Base-by-base conservation (phyloP, 2,329 filamentous ascomycete genomes). In the Sclerotinia sclerotiorum region DNA sequence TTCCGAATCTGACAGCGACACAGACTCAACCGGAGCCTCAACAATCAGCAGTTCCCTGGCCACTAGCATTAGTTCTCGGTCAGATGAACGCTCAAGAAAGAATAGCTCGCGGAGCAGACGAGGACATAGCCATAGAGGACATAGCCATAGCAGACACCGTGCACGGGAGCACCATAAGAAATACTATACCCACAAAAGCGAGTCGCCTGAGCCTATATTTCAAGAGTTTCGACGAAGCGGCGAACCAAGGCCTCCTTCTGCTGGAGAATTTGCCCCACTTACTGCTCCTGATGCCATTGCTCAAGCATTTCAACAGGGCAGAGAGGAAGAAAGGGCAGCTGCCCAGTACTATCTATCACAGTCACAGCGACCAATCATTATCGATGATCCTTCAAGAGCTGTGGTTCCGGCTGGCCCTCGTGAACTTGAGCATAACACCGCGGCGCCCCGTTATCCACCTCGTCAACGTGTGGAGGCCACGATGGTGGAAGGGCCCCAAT, bases 281-380 rank as follows among this genome's bases (percentile, higher is more conserved):
- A 15, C 68, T 29, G 73, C 73, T 58, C 63, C 71, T n/a, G 71
- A 74, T 32, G 75, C 75, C 27, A 55, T 63, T 35, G 24, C 39
- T 64, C 68, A 73, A 58, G 74, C 74, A 44, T 72, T 74, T 5
- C 73, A 69, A 56, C 62, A 70, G 2, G 75, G 76, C 68, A 72
- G 69, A 19, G 70, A 74, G 27, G 72, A 71, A 11, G 75, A 77
- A 63, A 71, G 70, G 56, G 69, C 70, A 15, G 60, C 65, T 19
- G 64, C 27, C 32, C 65, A 72, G 27, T 72, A 68, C 2, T 52
- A 69, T 60, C 21, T 68, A 39, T 65, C 67, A 29, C 68, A 67
- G 46, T 55, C 67, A 29, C 66, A 68, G 64, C 61, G 68, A 65
- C 61, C 69, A 24, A 29, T 62, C 21, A 46, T 54, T 10, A 24